Percentiles rank a stretch among this genome's conserved stretches.
phyloP scores from a whole-genome alignment of 1,139 yeast genomes.

The Pneumocystis carinii region DNA sequence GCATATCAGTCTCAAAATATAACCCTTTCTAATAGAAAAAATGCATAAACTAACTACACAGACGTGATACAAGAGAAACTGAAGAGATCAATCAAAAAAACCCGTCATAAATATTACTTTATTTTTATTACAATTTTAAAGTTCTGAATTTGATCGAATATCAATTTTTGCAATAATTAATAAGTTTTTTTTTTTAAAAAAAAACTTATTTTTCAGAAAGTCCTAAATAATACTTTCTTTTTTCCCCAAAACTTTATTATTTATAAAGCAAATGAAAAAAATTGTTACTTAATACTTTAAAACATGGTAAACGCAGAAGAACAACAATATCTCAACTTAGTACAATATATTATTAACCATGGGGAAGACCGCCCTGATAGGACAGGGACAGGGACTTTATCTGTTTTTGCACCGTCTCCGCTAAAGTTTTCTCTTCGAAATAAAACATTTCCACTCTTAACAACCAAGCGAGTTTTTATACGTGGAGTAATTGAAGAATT shows the following conservation, averaged over 20 bases:
- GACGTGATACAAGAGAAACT: background rate
- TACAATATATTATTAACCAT: constrained; percentile 55
- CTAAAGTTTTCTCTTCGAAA: constrained; percentile 62
- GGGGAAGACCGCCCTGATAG: constrained; percentile 91
- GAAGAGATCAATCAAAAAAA: background rate
- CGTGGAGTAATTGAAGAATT: constrained; percentile 48
- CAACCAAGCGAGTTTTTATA: constrained; percentile 84
- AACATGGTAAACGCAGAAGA: constrained; percentile 39
- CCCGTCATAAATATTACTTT: background rate
- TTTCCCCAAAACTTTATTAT: background rate
- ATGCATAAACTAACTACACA: background rate
- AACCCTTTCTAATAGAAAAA: background rate
- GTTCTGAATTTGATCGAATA: too few species aligned
- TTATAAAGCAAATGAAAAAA: background rate
- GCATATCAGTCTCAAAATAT: background rate
- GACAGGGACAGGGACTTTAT: constrained; percentile 90
- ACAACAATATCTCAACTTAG: constrained; percentile 71
- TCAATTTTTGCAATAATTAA: constrained; percentile 2
- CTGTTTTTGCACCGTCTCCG: constrained; percentile 92
- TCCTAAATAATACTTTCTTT: background rate
- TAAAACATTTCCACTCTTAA: constrained; percentile 67
- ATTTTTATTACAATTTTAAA: background rate
- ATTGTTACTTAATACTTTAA: background rate
- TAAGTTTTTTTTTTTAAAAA: background rate
- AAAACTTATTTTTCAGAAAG: background rate